phyloP scores from a whole-genome alignment of 2,329 filamentous ascomycete species.

The Alternaria burnsii region DNA sequence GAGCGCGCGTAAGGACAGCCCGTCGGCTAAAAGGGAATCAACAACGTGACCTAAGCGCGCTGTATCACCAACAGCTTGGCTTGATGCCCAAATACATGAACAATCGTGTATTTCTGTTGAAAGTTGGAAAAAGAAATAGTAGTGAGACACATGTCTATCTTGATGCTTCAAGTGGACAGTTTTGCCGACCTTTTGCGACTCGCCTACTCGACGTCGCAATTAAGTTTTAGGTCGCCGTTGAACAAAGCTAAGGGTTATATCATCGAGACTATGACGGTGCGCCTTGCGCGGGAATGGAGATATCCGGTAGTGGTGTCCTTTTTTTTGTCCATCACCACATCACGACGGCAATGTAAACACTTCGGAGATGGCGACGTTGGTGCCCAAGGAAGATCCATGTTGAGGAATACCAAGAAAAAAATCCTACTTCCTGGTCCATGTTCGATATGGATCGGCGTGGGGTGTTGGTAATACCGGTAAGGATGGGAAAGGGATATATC shows the following conservation, averaged over 20 bases:
- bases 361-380: neutral
- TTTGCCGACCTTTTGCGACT: neutral
- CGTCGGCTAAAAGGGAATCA: conserved; percentile 9
- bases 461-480: conserved; percentile 1
- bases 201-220: neutral
- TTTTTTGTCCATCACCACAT: neutral
- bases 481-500: neutral
- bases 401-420: neutral
- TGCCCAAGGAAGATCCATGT: conserved; percentile 7
- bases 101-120: neutral
- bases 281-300: neutral
- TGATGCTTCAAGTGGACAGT: neutral
- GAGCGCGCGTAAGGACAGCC: conserved; percentile 12
- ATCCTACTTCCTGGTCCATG: neutral
- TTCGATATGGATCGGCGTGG: conserved; percentile 1
- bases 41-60: conserved; percentile 13
- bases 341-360: neutral
- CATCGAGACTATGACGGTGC: neutral
- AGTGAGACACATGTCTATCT: neutral
- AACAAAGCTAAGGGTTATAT: neutral
- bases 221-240: neutral
- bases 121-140: neutral
- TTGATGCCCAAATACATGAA: neutral
- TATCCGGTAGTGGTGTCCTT: neutral
- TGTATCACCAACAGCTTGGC: conserved; percentile 7